These are phyloP conservation scores for Allium cepa DNA, from an alignment of 106 monocot species.

Conservation along the genomic window DNA sequence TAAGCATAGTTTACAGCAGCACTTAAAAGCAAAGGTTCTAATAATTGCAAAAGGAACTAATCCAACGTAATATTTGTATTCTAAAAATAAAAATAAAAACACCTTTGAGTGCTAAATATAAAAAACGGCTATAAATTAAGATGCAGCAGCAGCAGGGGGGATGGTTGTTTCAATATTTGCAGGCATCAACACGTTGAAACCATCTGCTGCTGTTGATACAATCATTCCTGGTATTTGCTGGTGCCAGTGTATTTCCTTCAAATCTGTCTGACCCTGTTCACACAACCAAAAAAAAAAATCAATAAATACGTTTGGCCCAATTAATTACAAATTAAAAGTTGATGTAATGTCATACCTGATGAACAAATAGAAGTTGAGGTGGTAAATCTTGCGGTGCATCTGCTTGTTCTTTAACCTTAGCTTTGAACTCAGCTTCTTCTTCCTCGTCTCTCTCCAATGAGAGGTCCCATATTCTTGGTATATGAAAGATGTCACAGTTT, in stretches of 20 bases:
- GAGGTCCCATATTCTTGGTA: slow-evolving; percentile 84
- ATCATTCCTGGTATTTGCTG: slow-evolving; percentile 88
- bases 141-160: slow-evolving; percentile 19
- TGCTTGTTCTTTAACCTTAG: slow-evolving; percentile 70
- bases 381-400: slow-evolving; percentile 86
- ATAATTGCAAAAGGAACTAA: no score
- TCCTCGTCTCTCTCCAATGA: slow-evolving; percentile 91
- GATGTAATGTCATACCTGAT: slow-evolving; percentile 49
- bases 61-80: no score
- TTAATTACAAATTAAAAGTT: neutral
- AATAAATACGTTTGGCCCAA: no score
- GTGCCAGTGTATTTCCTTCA: slow-evolving; percentile 96
- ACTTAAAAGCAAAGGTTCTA: no score
- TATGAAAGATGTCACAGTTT: neutral
- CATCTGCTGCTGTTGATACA: slow-evolving; percentile 74
- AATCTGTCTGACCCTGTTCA: slow-evolving; percentile 78
- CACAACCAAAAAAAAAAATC: neutral
- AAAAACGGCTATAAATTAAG: no score
- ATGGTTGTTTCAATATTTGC: slow-evolving; percentile 64
- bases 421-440: slow-evolving; percentile 93
- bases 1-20: no score
- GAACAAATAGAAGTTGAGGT: slow-evolving; percentile 94
- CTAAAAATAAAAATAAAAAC: no score
- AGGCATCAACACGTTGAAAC: slow-evolving; percentile 90
- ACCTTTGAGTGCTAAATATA: no score